Conservation (phyloP, 2,329 filamentous ascomycete genomes). For the Lecanosticta acicola region DNA sequence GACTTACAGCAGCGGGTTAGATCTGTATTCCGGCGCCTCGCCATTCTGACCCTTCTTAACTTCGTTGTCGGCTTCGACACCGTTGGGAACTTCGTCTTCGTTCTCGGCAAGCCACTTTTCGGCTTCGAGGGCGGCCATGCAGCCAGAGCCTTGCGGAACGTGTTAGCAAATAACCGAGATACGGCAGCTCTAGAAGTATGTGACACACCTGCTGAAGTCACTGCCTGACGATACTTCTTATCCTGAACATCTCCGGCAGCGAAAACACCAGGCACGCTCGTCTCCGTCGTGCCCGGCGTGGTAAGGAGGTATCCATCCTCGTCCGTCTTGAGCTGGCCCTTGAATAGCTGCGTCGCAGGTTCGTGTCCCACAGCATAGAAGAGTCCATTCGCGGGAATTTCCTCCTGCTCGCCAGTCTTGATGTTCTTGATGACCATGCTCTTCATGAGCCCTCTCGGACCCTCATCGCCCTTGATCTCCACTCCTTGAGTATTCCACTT, state of each 20-base stretch:
- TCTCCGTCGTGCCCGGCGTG: conserved; percentile 79
- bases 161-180: conserved; percentile 12
- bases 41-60: conserved; percentile 49
- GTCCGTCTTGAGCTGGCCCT: conserved; percentile 83
- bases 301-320: conserved; percentile 88
- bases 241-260: conserved; percentile 97
- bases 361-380: conserved; percentile 98
- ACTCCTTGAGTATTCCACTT: conserved; percentile 75
- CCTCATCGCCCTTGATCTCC: conserved; percentile 79
- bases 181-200: background rate
- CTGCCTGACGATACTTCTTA: conserved; percentile 95
- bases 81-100: conserved; percentile 55
- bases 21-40: conserved; percentile 56
- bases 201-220: conserved; percentile 85
- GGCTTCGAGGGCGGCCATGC: conserved; percentile 90
- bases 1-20: conserved; percentile 59
- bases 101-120: conserved; percentile 85
- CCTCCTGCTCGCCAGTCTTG: conserved; percentile 68
- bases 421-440: conserved; percentile 78
- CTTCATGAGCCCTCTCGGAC: conserved; percentile 72
- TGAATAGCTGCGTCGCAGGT: conserved; percentile 83
- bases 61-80: conserved; percentile 46
- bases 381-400: conserved; percentile 82
- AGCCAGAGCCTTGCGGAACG: conserved; percentile 69
- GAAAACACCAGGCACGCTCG: conserved; percentile 86